phyloP scores from a whole-genome alignment of 176 grass and related monocot genomes.

The Cocos nucifera region DNA sequence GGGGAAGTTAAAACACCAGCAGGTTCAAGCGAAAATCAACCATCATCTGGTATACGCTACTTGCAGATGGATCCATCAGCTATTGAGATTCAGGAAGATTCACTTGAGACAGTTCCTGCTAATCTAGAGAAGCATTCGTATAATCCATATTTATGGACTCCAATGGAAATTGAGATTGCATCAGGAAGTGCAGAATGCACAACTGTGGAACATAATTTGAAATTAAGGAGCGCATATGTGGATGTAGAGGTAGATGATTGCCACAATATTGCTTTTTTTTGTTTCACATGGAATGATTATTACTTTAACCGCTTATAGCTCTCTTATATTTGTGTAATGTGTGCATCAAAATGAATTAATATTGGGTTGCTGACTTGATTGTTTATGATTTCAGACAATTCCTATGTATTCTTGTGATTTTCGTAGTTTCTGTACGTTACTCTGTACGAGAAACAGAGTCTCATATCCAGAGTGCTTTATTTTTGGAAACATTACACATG shows the following conservation, averaged over 20 bases:
- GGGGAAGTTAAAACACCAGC: constrained; percentile 14
- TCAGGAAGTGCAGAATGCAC: constrained; percentile 68
- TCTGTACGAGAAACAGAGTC: too few relatives aligned
- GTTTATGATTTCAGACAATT: too few relatives aligned
- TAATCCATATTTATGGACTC: constrained; percentile 70
- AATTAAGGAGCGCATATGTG: constrained; percentile 82
- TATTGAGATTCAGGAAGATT: constrained; percentile 3
- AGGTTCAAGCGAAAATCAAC: constrained; percentile 14
- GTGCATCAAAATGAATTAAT: too few relatives aligned
- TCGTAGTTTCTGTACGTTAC: too few relatives aligned
- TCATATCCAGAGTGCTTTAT: too few relatives aligned
- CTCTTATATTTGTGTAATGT: too few relatives aligned
- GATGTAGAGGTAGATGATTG: constrained; percentile 65
- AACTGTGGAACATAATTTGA: constrained; percentile 63
- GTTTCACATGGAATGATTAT: constrained; percentile 1
- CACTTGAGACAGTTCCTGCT: background rate
- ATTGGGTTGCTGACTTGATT: too few relatives aligned
- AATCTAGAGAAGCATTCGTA: constrained; percentile 19
- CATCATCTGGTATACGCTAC: background rate
- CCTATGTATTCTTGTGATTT: too few relatives aligned
- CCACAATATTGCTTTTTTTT: constrained; percentile 16
- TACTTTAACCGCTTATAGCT: too few relatives aligned
- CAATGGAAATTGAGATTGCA: constrained; percentile 66
- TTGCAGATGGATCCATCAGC: background rate
- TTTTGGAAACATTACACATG: too few relatives aligned